Conservation (phyloP, 805 yeast species). For the Gaillardinia entomophila region DNA sequence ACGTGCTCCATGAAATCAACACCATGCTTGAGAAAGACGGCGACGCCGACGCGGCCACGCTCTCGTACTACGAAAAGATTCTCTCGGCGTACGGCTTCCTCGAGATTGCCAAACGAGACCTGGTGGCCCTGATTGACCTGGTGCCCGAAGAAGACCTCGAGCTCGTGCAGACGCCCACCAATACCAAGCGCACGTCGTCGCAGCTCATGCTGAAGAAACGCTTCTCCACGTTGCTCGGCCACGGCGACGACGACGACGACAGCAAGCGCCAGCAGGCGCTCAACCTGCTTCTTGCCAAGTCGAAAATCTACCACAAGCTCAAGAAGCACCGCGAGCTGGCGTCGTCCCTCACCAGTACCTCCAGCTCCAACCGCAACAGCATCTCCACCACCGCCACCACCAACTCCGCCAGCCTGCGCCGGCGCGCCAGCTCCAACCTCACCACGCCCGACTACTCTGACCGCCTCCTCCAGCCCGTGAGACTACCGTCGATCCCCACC, state of each 20-base stretch:
- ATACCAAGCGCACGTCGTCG: not conserved
- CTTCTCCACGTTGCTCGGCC: constrained; percentile 2
- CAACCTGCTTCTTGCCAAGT: constrained; percentile 22
- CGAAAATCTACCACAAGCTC: constrained; percentile 30
- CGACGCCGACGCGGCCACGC: constrained; percentile 18
- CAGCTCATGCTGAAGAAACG: not conserved
- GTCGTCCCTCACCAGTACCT: constrained; percentile 17
- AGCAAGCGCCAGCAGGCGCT: constrained; percentile 13
- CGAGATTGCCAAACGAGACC: constrained; percentile 6
- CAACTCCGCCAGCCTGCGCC: constrained; percentile 14
- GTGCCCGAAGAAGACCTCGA: constrained; percentile 15
- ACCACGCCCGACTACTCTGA: constrained; percentile 3
- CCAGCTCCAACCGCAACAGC: constrained; percentile 17
- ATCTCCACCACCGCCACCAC: constrained; percentile 15
- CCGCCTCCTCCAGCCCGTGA: constrained; percentile 2
- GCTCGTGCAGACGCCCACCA: not conserved
- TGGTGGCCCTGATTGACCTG: not conserved
- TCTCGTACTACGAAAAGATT: constrained; percentile 25
- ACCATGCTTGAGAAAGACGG: constrained; percentile 16
- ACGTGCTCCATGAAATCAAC: constrained; percentile 27
- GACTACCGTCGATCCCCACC: constrained; percentile 6
- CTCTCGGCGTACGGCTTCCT: constrained; percentile 28
- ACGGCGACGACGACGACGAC: constrained; percentile 10
- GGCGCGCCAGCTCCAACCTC: constrained; percentile 10
- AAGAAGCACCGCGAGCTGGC: constrained; percentile 33